These are phyloP conservation scores for Podochytrium sp. DNA, from an alignment of 192 early-diverging fungal genomes.

Conservation along the genomic window DNA sequence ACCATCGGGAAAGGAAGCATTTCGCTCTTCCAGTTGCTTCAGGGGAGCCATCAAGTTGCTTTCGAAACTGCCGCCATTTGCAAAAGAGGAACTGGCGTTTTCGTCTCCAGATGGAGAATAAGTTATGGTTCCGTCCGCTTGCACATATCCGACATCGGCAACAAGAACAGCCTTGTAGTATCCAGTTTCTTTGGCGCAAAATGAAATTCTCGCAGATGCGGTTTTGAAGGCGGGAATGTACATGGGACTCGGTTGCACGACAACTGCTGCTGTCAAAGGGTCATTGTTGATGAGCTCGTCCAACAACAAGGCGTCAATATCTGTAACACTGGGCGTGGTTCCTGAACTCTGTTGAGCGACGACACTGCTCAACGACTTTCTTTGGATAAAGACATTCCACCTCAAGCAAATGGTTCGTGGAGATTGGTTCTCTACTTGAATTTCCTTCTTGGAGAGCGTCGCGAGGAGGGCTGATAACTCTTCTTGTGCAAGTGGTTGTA, in stretches of 20 bases:
- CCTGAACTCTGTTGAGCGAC: not conserved
- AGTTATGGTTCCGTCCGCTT: slow-evolving; percentile 36
- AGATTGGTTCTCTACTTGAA: slow-evolving; percentile 54
- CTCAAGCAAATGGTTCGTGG: slow-evolving; percentile 47
- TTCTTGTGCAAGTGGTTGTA: not conserved
- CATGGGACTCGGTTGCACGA: slow-evolving; percentile 33
- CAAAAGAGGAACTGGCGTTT: no score
- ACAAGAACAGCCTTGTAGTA: slow-evolving; percentile 44
- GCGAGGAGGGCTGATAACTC: not conserved
- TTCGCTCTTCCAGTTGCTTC: slow-evolving; percentile 13
- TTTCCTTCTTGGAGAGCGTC: slow-evolving; percentile 29
- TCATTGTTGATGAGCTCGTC: slow-evolving; percentile 35
- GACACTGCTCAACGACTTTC: slow-evolving; percentile 7
- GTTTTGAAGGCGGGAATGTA: slow-evolving; percentile 45
- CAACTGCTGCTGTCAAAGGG: slow-evolving; percentile 30
- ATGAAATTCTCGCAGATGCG: slow-evolving; percentile 36
- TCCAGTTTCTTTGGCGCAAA: slow-evolving; percentile 39
- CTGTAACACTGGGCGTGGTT: not conserved
- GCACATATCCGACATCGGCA: slow-evolving; percentile 54
- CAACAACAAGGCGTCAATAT: slow-evolving; percentile 32
- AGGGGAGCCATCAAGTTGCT: slow-evolving; percentile 9
- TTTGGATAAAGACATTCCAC: slow-evolving; percentile 49
- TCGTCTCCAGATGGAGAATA: slow-evolving; percentile 21
- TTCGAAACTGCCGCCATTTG: slow-evolving; percentile 25
- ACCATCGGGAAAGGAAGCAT: slow-evolving; percentile 6